Conservation (phyloP, 78 protist genomes). For the slime mould (Dictyostelium discoideum) region dicty_2.7 NC_007089.4:3418501-3419000, state of each 20-base stretch:
- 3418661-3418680: constrained; percentile 58
- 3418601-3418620: constrained; percentile 65
- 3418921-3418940: constrained; percentile 9
- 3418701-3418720: constrained; percentile 75
- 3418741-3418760: constrained; percentile 82
- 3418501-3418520: constrained; percentile 13
- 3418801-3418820: constrained; percentile 56
- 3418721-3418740: constrained; percentile 83
- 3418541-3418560: constrained; percentile 44
- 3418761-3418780: constrained; percentile 29
- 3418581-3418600: constrained; percentile 50
- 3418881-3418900: constrained; percentile 60
- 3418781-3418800: constrained; percentile 51
- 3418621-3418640: constrained; percentile 50
- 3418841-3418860: constrained; percentile 75
- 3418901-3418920: constrained; percentile 77
- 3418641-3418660: constrained; percentile 65
- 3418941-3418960: background rate
- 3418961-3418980: constrained; percentile 23
- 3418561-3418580: constrained; percentile 51
- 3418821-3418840: constrained; percentile 70
- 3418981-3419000: constrained; percentile 55
- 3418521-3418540: constrained; percentile 61
- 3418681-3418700: constrained; percentile 47
- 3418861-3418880: constrained; percentile 77